Evolutionary conservation across 768 basidiomycete genomes (phyloP), one percentile per base, ranked within the genome.

Genomic region (Crepidotus variabilis): DNA sequence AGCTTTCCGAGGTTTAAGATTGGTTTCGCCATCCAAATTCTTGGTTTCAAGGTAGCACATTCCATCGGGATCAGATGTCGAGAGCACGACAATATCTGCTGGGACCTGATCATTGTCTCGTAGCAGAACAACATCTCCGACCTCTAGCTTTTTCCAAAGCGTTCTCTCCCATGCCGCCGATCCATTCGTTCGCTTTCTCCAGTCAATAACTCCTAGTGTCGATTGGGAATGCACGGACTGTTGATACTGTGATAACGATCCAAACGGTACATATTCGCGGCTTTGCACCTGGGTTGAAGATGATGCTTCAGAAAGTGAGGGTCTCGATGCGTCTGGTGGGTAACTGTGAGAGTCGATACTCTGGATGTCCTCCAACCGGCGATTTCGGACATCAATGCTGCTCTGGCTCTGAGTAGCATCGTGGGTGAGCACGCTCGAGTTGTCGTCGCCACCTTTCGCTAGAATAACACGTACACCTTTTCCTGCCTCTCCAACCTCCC

Each of bases 111-210:
- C 96, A 70, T 98, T 90, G 61, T 98, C 94, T 57, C 88, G 77
- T 33, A 98, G 76, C 7, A 98, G 75, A 28, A 98, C 92, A 20
- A 98, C 72, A 67, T 98, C 96, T n/a, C 96, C 96, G 10, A 98
- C 94, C 67, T 97, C 94, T 46, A 98, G 79, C 77, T 98, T 98
- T 79, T 98, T 98, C 96, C 96, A 98, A 1, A 98, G 75, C 13
- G 96, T 98, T 54, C 96, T 78, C 67, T 98, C 94, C 96, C 96
- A 98, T 23, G 80, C 78, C 1, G 92, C 87, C 2, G 86, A 82
- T 0, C 93, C 93, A 2, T 76, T 76, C 2, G 81, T 72, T 35
- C 82, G 84, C 49, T 84, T 84, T 48, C 74, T 77, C 82, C 86
- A 94, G 67, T 96, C 88, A n/a, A 97, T 75, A 28, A 94, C 92